These are phyloP conservation scores for Harringtonia lauricola DNA, from an alignment of 2,329 filamentous ascomycete species.

Conservation along the genomic window DNA sequence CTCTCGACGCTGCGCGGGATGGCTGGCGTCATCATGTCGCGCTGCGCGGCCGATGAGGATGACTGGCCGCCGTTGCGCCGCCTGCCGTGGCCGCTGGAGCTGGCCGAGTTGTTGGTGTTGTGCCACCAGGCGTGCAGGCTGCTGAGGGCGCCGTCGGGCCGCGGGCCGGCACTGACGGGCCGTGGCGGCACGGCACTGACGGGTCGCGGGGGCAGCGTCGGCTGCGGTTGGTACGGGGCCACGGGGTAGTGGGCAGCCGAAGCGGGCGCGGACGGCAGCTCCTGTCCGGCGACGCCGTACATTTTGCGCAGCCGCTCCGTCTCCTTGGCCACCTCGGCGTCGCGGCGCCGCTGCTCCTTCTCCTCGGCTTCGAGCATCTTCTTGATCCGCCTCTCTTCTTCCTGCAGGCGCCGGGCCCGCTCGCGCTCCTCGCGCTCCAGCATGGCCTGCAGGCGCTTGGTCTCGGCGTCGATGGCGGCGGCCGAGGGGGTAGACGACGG, in stretches of 20 bases:
- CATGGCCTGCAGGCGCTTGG: constrained; percentile 53
- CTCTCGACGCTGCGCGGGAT: constrained; percentile 8
- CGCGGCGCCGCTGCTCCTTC: constrained; percentile 41
- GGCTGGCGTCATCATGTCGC: too few species aligned
- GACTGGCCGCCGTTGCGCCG: not conserved
- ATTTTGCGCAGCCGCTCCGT: constrained; percentile 66
- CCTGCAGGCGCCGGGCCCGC: constrained; percentile 39
- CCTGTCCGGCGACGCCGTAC: constrained; percentile 50
- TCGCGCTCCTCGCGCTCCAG: constrained; percentile 44
- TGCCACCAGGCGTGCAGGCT: too few species aligned
- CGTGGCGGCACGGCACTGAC: constrained; percentile 31
- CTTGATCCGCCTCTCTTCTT: constrained; percentile 47
- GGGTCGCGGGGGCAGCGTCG: constrained; percentile 28
- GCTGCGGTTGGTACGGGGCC: constrained; percentile 2
- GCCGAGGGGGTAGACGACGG: constrained; percentile 15
- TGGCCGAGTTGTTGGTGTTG: constrained; percentile 2
- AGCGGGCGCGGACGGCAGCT: constrained; percentile 17
- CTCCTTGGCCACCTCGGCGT: constrained; percentile 60
- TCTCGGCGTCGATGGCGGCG: constrained; percentile 60
- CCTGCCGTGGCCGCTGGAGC: not conserved
- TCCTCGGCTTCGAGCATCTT: constrained; percentile 58
- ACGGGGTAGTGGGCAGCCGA: constrained; percentile 11
- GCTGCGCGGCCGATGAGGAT: not conserved
- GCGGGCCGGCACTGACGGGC: constrained; percentile 37
- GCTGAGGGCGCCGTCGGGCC: not conserved